Percentiles rank a stretch among this genome's conserved stretches.
Evolutionary conservation across 2,329 filamentous ascomycete genomes (phyloP).

Genomic region (Monosporascus sp.): DNA sequence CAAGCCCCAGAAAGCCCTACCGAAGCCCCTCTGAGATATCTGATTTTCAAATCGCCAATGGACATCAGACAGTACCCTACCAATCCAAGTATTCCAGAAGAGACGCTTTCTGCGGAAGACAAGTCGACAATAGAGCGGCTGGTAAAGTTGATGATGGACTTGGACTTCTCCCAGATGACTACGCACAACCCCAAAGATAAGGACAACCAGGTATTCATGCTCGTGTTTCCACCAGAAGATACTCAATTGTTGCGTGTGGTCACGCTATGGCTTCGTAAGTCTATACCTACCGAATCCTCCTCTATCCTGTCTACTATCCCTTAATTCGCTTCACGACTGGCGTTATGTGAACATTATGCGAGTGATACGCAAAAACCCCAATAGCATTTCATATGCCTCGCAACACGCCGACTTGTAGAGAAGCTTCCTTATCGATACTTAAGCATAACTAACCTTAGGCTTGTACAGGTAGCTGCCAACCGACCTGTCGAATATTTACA

Average conservation of each 20-base stretch:
- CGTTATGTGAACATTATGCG: too few relatives aligned
- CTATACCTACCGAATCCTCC: neutral
- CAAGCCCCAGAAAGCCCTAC: conserved; percentile 4
- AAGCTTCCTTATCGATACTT: too few relatives aligned
- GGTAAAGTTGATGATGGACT: conserved; percentile 12
- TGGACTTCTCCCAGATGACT: conserved; percentile 15
- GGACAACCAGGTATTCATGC: conserved; percentile 22
- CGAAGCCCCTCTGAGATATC: conserved; percentile 14
- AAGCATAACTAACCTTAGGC: conserved; percentile 2
- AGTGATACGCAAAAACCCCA: too few relatives aligned
- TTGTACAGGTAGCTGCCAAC: conserved; percentile 17
- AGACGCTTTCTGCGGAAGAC: conserved; percentile 1
- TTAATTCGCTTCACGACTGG: too few relatives aligned
- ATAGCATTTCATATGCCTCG: too few relatives aligned
- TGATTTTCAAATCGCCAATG: conserved; percentile 18
- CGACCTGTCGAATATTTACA: conserved; percentile 23
- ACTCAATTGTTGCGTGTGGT: conserved; percentile 16
- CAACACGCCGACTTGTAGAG: too few relatives aligned
- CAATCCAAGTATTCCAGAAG: conserved; percentile 2
- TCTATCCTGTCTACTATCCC: too few relatives aligned
- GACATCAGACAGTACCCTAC: conserved; percentile 16
- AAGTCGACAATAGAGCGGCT: conserved; percentile 10
- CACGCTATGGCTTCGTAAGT: conserved; percentile 26
- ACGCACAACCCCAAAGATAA: conserved; percentile 16
- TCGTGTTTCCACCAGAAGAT: conserved; percentile 20